Conservation (phyloP, 1,139 yeast genomes). For the Sugiyamaella sp. region DNA sequence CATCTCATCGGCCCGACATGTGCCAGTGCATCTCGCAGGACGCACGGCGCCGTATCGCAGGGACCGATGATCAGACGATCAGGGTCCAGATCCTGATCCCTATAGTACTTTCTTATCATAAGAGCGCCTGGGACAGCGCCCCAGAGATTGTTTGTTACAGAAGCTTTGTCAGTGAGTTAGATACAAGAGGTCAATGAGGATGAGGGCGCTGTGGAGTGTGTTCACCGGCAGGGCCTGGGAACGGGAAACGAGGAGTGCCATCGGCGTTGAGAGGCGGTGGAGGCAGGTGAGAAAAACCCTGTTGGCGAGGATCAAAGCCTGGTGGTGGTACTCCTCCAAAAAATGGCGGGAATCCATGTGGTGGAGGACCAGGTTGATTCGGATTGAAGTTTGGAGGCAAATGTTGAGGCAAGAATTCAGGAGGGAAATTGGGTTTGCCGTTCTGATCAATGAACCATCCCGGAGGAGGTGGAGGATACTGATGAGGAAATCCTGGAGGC, state of each 20-base stretch:
- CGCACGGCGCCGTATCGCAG: too few species aligned
- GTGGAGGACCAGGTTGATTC: constrained; percentile 24
- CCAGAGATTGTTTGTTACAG: too few species aligned
- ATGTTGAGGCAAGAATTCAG: constrained; percentile 30
- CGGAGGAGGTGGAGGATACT: constrained; percentile 30
- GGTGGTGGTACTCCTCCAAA: constrained; percentile 26
- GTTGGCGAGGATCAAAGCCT: constrained; percentile 24
- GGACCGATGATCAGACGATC: neutral
- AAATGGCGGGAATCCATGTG: constrained; percentile 28
- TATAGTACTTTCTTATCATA: neutral
- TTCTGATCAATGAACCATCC: constrained; percentile 31
- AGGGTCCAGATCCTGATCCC: neutral
- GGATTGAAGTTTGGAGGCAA: constrained; percentile 19
- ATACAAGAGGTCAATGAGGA: too few species aligned
- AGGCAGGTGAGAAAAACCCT: constrained; percentile 21
- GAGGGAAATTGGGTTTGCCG: constrained; percentile 28
- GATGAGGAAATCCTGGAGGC: constrained; percentile 13
- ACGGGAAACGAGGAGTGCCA: constrained; percentile 24
- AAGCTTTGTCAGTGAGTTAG: too few species aligned
- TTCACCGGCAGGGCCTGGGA: constrained; percentile 47
- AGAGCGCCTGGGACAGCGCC: too few species aligned
- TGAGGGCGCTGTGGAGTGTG: constrained; percentile 7
- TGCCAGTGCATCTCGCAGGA: too few species aligned
- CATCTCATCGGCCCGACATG: too few species aligned
- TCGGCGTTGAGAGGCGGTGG: constrained; percentile 26